phyloP scores from a whole-genome alignment of 1,284 basidiomycete genomes.

The Caloboletus firmus region DNA sequence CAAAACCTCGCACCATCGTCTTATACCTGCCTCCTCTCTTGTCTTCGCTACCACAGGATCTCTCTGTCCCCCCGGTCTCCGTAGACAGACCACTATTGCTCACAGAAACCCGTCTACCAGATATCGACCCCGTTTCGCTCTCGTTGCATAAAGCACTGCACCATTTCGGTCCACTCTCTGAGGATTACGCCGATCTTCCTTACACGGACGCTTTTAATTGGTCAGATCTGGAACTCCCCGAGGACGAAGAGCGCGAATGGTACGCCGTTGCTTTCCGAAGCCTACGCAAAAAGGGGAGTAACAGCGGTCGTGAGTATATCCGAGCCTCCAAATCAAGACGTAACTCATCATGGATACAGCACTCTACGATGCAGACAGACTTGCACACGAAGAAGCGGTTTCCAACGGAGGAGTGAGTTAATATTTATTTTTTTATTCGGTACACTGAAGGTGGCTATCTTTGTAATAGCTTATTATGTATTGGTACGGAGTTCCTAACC shows the following conservation, averaged over 20 bases:
- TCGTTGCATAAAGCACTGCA: slow-evolving; percentile 85
- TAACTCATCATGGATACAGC: slow-evolving; percentile 42
- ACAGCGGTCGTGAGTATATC: slow-evolving; percentile 58
- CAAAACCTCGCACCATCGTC: slow-evolving; percentile 48
- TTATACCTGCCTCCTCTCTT: slow-evolving; percentile 81
- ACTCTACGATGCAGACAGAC: slow-evolving; percentile 81
- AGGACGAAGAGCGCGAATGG: slow-evolving; percentile 78
- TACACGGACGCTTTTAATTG: slow-evolving; percentile 87
- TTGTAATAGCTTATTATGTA: slow-evolving; percentile 68
- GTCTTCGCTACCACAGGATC: slow-evolving; percentile 59
- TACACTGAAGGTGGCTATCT: slow-evolving; percentile 8
- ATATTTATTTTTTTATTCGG: not conserved
- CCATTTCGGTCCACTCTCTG: slow-evolving; percentile 62
- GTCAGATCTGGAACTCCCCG: slow-evolving; percentile 65
- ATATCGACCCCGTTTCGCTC: slow-evolving; percentile 81
- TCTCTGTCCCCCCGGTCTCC: slow-evolving; percentile 30
- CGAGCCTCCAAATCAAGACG: not conserved
- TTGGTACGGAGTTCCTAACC: slow-evolving; percentile 88
- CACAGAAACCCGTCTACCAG: slow-evolving; percentile 75
- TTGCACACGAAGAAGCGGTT: slow-evolving; percentile 89
- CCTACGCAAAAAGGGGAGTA: slow-evolving; percentile 67
- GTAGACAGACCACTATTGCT: slow-evolving; percentile 45
- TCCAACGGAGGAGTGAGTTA: slow-evolving; percentile 72
- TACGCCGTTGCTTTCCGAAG: slow-evolving; percentile 91
- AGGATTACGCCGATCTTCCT: slow-evolving; percentile 60